Base-by-base conservation (phyloP, 257 asterid species). In the Coffea eugenioides region DNA sequence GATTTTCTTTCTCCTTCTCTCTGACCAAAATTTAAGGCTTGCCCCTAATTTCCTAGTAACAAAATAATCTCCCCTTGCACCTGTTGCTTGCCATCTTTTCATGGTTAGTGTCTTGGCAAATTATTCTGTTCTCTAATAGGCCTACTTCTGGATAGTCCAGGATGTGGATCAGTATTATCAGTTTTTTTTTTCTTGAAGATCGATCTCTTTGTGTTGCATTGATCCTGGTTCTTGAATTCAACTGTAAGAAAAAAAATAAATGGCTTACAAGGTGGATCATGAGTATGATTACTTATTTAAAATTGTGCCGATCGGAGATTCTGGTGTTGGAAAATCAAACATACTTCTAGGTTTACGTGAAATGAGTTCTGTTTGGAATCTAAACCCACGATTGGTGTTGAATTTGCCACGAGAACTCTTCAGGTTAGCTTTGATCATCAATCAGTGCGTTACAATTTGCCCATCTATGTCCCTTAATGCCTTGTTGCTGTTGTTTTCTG, bases 341-440 rank as follows among this genome's bases (percentile, higher is more conserved):
- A 79, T 88, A 54, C 89, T 88, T 88, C 91, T 14, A 82, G 90
- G 56, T 88, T 86, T 73, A 88, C 90, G 2, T 76, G 90, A 48
- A 86, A 86, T 69, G 91, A 88, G 73, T 88, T 88, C 75, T 84
- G 83, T 71, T 67, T 88, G 79, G 88, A 88, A n/a, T 88, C 90
- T 41, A 88, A 88, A 76, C 86, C 91, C n/a, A 88, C 91, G 77
- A 86, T 88, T 18, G 91, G 91, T 13, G 91, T 86, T 27, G 89
- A 88, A 80, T 88, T 88, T 71, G 91, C 91, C 6, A 88, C 91
- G 25, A 86, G 88, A 76, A 88, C 91, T 75, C 87, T 88, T 39
- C 91, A 88, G 91, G 89, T 88, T 73, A 25, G 79, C 48, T 76
- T 45, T 39, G 41, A 41, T 57, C 39, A 34, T 15, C 16, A 31